These are phyloP conservation scores for Pichia sp. DNA, from an alignment of 1,139 yeast genomes.

Conservation along the genomic window DNA sequence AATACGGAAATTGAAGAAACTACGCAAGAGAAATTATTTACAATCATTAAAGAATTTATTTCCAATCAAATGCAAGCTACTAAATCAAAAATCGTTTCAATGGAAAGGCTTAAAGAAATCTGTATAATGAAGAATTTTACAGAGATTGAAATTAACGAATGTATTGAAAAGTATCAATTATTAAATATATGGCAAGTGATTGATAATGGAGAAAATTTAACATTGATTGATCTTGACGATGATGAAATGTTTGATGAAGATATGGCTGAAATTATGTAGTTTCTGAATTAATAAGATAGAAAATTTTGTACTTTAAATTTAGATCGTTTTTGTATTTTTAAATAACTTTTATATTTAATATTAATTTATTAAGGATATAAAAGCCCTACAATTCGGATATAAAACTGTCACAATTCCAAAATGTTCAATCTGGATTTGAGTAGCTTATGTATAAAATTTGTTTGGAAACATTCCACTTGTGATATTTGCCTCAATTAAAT, in stretches of 20 bases:
- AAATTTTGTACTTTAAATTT: too few species aligned
- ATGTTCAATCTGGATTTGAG: too few species aligned
- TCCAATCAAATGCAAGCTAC: constrained; percentile 18
- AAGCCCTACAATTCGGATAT: too few species aligned
- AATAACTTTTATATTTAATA: too few species aligned
- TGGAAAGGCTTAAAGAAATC: constrained; percentile 58
- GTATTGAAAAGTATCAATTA: constrained; percentile 67
- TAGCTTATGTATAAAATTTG: too few species aligned
- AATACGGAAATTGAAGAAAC: constrained; percentile 48
- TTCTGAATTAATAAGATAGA: too few species aligned
- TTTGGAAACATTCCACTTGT: too few species aligned
- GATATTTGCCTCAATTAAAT: too few species aligned
- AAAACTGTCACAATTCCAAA: too few species aligned
- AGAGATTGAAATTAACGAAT: constrained; percentile 65
- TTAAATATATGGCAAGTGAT: constrained; percentile 73
- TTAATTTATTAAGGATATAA: too few species aligned
- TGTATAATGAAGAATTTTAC: constrained; percentile 82
- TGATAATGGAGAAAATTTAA: constrained; percentile 55
- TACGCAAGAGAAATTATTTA: constrained; percentile 41
- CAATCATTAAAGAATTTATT: constrained; percentile 34
- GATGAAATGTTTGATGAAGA: constrained; percentile 18
- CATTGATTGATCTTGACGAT: constrained; percentile 31
- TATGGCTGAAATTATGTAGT: neutral
- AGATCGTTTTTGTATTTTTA: too few species aligned
- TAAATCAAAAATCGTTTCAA: constrained; percentile 35